Evolutionary conservation across 805 yeast genomes (phyloP).

Genomic region (Lachancea dasiensis): DNA sequence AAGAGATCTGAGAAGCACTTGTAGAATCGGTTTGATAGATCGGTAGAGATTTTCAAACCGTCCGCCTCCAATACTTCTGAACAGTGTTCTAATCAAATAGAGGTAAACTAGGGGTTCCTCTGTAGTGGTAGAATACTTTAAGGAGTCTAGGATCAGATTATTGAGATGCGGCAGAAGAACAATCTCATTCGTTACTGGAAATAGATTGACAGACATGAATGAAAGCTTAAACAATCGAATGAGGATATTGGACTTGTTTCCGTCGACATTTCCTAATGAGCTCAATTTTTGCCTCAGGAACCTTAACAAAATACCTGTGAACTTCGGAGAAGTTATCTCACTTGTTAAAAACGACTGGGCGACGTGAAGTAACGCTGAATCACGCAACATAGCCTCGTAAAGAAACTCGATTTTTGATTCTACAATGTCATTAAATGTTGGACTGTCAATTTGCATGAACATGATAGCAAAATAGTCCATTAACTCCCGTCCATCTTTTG

Average conservation of each 20-base stretch:
- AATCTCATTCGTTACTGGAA: constrained; percentile 80
- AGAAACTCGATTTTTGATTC: constrained; percentile 72
- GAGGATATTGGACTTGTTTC: constrained; percentile 69
- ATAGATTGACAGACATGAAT: constrained; percentile 91
- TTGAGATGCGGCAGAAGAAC: constrained; percentile 86
- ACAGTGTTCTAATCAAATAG: constrained; percentile 78
- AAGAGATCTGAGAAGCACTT: constrained; percentile 76
- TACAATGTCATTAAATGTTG: constrained; percentile 90
- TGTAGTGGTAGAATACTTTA: constrained; percentile 74
- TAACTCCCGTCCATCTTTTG: constrained; percentile 89
- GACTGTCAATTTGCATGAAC: constrained; percentile 89
- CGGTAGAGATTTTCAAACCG: constrained; percentile 89
- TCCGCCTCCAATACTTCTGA: constrained; percentile 95
- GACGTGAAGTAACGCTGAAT: constrained; percentile 80
- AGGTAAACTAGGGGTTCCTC: constrained; percentile 90
- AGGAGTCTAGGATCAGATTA: constrained; percentile 71
- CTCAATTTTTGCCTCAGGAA: constrained; percentile 68
- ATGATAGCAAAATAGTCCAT: constrained; percentile 95
- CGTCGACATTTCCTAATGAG: constrained; percentile 75
- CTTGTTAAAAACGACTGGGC: constrained; percentile 93
- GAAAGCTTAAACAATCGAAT: constrained; percentile 85
- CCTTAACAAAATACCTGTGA: constrained; percentile 73
- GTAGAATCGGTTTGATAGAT: constrained; percentile 86
- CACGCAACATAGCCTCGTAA: constrained; percentile 71
- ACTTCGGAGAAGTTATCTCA: constrained; percentile 90